Base-by-base conservation (phyloP, 768 basidiomycete species). In the Boletus subparvulus region DNA sequence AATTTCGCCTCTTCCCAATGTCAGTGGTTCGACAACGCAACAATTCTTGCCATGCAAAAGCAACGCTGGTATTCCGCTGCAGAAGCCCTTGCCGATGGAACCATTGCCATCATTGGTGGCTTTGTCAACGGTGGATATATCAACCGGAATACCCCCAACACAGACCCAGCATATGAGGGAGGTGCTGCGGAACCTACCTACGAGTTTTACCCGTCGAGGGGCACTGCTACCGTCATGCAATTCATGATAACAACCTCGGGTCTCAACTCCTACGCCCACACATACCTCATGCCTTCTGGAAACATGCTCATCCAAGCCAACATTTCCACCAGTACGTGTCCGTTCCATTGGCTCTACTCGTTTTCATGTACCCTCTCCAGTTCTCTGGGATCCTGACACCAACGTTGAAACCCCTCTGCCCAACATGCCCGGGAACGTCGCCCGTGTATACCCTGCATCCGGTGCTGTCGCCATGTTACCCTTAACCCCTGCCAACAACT, bases 401-500 rank as follows among this genome's bases (percentile, higher is more conserved):
- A 89, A 90, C 66, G 54, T 63, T 6, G 88, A 90, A 71, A 84
- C 78, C 0, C 70, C 75, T 10, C 77, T 92, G 12, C 90, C 90
- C 1, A 72, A 81, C 62, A 91, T 90, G 89, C 90, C 90, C 0
- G 75, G 76, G 21, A 71, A 76, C 37, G 85, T 94, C 47, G 83
- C 83, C 44, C 87, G 93, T 44, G 89, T 92, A 24, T 95, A 95
- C 68, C 94, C 94, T n/a, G 95, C 88, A 0, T 93, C 93, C 10
- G 93, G 91, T 47, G 95, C 88, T 3, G 82, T 82, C 10, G 89
- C 89, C 47, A 92, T 98, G 88, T 80, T 98, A 2, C 95, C 95
- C 4, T 78, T 98, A 19, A 96, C 91, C 4, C 88, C 90, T 14
- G 87, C 80, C 32, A 97, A 96, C 75, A 88, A 92, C 68, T 98